Evolutionary conservation across 2,329 filamentous ascomycete species (phyloP).

Genomic region (Emmonsia crescens): DNA sequence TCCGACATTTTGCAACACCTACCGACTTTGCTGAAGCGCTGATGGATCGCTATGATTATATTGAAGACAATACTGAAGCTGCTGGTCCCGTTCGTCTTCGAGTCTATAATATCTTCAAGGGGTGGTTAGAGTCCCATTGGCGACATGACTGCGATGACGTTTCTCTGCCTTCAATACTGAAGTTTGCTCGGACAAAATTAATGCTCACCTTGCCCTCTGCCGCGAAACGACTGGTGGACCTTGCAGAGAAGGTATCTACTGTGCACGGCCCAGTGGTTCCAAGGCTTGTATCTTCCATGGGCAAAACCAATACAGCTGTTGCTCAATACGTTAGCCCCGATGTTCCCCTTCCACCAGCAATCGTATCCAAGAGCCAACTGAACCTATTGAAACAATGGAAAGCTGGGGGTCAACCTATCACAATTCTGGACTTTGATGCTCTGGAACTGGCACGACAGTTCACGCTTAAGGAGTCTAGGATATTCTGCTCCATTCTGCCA

Average conservation of each 20-base stretch:
- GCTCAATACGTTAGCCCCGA: conserved; percentile 61
- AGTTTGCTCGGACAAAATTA: conserved; percentile 69
- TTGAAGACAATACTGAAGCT: conserved; percentile 64
- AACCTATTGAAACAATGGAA: conserved; percentile 64
- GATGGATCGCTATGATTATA: conserved; percentile 87
- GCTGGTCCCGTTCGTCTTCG: conserved; percentile 74
- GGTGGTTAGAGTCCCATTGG: conserved; percentile 96
- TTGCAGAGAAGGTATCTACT: conserved; percentile 67
- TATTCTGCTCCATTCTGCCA: conserved; percentile 85
- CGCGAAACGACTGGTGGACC: conserved; percentile 66
- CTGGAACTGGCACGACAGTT: conserved; percentile 85
- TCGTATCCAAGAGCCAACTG: conserved; percentile 66
- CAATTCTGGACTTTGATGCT: conserved; percentile 81
- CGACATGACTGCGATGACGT: conserved; percentile 66
- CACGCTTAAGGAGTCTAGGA: conserved; percentile 79
- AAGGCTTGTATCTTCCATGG: conserved; percentile 71
- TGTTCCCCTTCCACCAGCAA: conserved; percentile 56
- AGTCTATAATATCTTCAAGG: conserved; percentile 94
- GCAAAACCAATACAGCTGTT: conserved; percentile 71
- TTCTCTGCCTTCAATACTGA: conserved; percentile 63
- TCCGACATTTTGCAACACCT: conserved; percentile 82
- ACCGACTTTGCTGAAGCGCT: conserved; percentile 66
- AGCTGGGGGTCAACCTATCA: conserved; percentile 56
- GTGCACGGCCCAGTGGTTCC: conserved; percentile 67
- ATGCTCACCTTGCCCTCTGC: conserved; percentile 60